These are phyloP conservation scores for Grosmannia serpens DNA, from an alignment of 2,329 filamentous ascomycete genomes.

Conservation along the genomic window DNA sequence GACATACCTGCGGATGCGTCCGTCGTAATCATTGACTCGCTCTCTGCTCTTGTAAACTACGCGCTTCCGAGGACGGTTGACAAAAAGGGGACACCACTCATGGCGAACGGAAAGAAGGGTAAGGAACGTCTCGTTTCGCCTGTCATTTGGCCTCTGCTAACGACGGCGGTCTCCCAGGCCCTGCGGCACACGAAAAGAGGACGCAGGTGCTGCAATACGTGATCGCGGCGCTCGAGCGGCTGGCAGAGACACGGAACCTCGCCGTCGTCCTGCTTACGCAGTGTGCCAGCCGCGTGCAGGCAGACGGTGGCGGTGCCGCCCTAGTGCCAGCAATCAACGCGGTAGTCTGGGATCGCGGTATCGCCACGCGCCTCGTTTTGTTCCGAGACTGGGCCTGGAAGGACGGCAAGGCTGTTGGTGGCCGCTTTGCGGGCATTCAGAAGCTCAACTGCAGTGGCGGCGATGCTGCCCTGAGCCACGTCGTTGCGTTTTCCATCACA, in stretches of 20 bases:
- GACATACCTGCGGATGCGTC: constrained; percentile 53
- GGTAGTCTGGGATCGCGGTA: constrained; percentile 66
- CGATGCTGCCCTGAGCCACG: constrained; percentile 26
- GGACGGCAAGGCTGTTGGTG: constrained; percentile 31
- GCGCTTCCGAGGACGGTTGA: constrained; percentile 53
- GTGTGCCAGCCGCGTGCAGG: constrained; percentile 69
- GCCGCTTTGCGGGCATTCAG: constrained; percentile 52
- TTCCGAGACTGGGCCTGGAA: constrained; percentile 65
- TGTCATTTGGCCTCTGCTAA: background rate
- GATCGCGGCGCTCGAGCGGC: constrained; percentile 59
- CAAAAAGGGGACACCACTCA: constrained; percentile 3
- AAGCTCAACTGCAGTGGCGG: constrained; percentile 46
- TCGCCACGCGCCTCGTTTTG: constrained; percentile 62
- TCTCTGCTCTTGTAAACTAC: constrained; percentile 65
- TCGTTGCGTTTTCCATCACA: constrained; percentile 38
- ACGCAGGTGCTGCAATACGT: constrained; percentile 48
- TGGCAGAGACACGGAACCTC: constrained; percentile 61
- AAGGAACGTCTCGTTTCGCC: background rate
- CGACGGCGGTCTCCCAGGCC: background rate
- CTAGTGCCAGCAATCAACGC: constrained; percentile 66
- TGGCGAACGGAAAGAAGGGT: constrained; percentile 11
- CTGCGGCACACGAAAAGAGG: constrained; percentile 10
- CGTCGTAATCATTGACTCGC: constrained; percentile 65
- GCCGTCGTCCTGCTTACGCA: constrained; percentile 69
- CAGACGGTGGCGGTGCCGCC: constrained; percentile 50